Evolutionary conservation across 345 rosid species (phyloP).

Genomic region (Linum trigynum): DNA sequence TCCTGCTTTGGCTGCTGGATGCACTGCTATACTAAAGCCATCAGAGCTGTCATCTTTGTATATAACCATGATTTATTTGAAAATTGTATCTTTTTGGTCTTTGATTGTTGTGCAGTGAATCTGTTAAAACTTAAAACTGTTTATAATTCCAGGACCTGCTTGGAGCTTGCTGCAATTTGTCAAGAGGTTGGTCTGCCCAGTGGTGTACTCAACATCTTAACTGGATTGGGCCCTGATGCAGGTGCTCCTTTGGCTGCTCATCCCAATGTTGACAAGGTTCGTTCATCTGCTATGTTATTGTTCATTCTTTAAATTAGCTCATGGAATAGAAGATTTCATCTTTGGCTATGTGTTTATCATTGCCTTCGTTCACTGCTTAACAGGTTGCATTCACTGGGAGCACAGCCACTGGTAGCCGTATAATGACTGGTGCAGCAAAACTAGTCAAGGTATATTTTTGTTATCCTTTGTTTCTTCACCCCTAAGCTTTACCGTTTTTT

Average conservation of each 20-base stretch:
- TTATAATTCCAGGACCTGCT: slow-evolving; percentile 67
- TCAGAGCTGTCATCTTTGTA: slow-evolving; percentile 85
- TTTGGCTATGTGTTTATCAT: slow-evolving; percentile 5
- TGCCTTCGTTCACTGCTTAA: slow-evolving; percentile 10
- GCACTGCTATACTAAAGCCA: slow-evolving; percentile 81
- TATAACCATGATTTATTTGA: slow-evolving; percentile 20
- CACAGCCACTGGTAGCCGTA: slow-evolving; percentile 71
- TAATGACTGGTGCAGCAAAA: slow-evolving; percentile 79
- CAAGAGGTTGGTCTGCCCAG: slow-evolving; percentile 89
- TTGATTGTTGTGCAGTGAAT: slow-evolving; percentile 5
- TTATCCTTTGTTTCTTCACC: slow-evolving; percentile 3
- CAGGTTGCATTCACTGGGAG: slow-evolving; percentile 97
- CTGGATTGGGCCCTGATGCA: slow-evolving; percentile 96
- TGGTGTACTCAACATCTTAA: slow-evolving; percentile 83
- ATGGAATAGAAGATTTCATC: neutral
- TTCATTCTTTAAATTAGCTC: slow-evolving; percentile 17
- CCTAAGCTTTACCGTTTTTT: neutral
- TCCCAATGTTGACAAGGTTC: slow-evolving; percentile 87
- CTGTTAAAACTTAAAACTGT: neutral
- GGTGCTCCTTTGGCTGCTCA: slow-evolving; percentile 95
- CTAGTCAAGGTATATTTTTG: slow-evolving; percentile 54
- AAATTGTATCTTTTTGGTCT: slow-evolving; percentile 9
- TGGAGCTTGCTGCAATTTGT: slow-evolving; percentile 93
- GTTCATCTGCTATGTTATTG: neutral
- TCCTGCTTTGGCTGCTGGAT: slow-evolving; percentile 98